Conservation (phyloP, 495 filamentous ascomycete species). For the Achaetomiella virescens region DNA sequence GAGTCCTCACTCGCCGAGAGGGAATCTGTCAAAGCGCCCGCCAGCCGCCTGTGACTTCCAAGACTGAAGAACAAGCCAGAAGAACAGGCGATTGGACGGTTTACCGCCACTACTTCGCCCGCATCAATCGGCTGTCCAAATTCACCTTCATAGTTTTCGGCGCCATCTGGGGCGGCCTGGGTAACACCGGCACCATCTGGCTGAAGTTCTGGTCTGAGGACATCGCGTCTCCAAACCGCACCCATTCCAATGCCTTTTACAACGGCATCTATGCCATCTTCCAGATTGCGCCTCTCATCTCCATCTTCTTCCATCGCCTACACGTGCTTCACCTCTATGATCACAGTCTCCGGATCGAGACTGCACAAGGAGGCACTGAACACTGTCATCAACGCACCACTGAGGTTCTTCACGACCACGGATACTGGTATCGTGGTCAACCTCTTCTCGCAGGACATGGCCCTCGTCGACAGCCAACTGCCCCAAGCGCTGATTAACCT, state of each 20-base stretch:
- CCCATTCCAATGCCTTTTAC: slow-evolving; percentile 21
- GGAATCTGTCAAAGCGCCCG: neutral
- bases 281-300: slow-evolving; percentile 14
- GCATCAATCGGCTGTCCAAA: slow-evolving; percentile 6
- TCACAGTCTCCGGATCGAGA: slow-evolving; percentile 12
- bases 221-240: slow-evolving; percentile 3
- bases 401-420: slow-evolving; percentile 22
- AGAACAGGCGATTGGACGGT: slow-evolving; percentile 19
- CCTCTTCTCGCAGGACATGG: slow-evolving; percentile 37
- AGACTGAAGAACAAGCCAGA: slow-evolving; percentile 1
- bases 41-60: neutral
- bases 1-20: neutral
- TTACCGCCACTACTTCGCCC: slow-evolving; percentile 22
- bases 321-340: slow-evolving; percentile 16
- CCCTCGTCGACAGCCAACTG: slow-evolving; percentile 23
- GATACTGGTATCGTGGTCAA: slow-evolving; percentile 28
- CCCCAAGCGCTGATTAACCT: slow-evolving; percentile 20
- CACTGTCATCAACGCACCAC: slow-evolving; percentile 22
- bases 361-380: slow-evolving; percentile 18
- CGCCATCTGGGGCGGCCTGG: slow-evolving; percentile 14
- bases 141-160: slow-evolving; percentile 1
- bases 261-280: slow-evolving; percentile 22
- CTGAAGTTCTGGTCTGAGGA: slow-evolving; percentile 26
- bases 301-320: slow-evolving; percentile 10
- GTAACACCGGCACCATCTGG: slow-evolving; percentile 22